phyloP scores from a whole-genome alignment of 2,329 filamentous ascomycete genomes.

The Epichloe sylvatica region DNA sequence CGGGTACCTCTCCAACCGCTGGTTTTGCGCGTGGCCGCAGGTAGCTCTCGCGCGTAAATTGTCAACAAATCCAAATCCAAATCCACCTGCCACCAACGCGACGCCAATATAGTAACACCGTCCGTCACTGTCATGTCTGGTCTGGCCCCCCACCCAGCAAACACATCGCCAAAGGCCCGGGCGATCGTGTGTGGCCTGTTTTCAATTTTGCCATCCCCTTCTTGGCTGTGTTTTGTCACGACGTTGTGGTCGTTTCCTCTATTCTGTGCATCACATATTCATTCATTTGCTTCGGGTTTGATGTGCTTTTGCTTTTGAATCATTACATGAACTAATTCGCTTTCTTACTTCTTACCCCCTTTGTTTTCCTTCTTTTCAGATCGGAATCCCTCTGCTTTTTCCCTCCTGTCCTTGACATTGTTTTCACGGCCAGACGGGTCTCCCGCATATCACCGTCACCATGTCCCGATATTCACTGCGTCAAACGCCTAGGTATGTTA shows the following conservation, averaged over 20 bases:
- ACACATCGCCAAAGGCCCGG: background rate
- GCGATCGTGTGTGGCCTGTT: background rate
- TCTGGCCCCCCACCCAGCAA: background rate
- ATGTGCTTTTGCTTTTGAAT: background rate
- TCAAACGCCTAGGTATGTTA: slow-evolving; percentile 17
- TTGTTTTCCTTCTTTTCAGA: background rate
- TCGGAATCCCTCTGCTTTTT: background rate
- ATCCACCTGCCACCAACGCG: background rate
- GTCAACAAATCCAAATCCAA: too few species aligned
- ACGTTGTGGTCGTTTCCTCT: background rate
- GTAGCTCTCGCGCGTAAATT: too few species aligned
- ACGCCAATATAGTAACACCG: background rate
- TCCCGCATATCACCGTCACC: background rate
- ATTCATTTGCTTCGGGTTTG: background rate
- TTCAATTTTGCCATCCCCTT: background rate
- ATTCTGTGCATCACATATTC: background rate
- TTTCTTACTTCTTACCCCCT: background rate
- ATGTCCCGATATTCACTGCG: slow-evolving; percentile 19
- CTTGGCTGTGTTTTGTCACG: background rate
- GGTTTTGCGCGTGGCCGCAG: too few species aligned
- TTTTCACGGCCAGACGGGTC: background rate
- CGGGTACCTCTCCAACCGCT: too few species aligned
- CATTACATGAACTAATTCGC: slow-evolving; percentile 1
- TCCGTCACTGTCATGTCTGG: background rate
- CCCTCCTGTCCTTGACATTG: background rate